A percentile compares a stretch with the other conserved stretches of the same genome.
Evolutionary conservation across 2,329 filamentous ascomycete genomes (phyloP).

Genomic region (Helminthosporium solani): DNA sequence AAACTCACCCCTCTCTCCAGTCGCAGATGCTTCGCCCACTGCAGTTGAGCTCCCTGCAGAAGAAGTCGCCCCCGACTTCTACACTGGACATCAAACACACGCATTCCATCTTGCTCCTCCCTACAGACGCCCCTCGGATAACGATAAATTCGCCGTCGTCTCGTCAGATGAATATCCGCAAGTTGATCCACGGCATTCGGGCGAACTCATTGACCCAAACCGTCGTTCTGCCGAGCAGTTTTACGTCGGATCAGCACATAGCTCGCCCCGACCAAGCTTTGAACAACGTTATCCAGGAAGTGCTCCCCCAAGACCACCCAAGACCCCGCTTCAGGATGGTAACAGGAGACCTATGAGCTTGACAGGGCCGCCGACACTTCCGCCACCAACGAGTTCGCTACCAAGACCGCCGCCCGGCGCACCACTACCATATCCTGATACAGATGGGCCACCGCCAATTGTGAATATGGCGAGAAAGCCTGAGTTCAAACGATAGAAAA

Average conservation of each 20-base stretch:
- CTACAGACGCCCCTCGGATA: constrained; percentile 24
- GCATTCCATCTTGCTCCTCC: constrained; percentile 43
- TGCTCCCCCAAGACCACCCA: constrained; percentile 44
- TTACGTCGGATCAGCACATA: constrained; percentile 20
- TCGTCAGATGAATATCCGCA: constrained; percentile 60
- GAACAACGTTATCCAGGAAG: constrained; percentile 21
- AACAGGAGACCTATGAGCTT: constrained; percentile 11
- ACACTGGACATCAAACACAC: constrained; percentile 22
- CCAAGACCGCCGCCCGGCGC: constrained; percentile 36
- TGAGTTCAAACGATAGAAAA: constrained; percentile 48
- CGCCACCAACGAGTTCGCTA: constrained; percentile 25
- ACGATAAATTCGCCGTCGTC: constrained; percentile 57
- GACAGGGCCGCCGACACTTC: constrained; percentile 26
- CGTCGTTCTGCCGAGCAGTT: constrained; percentile 38
- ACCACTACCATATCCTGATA: constrained; percentile 74
- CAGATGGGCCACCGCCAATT: constrained; percentile 75
- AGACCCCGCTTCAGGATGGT: constrained; percentile 41
- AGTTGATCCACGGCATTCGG: constrained; percentile 46
- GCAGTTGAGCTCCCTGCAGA: constrained; percentile 63
- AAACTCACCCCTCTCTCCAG: constrained; percentile 33
- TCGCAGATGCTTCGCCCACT: constrained; percentile 46
- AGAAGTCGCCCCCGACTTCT: constrained; percentile 45
- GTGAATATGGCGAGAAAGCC: constrained; percentile 89
- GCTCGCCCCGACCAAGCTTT: constrained; percentile 29
- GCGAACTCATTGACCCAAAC: constrained; percentile 63